These are phyloP conservation scores for Aspergillus piperis DNA, from an alignment of 2,329 filamentous ascomycete species.

Conservation along the genomic window DNA sequence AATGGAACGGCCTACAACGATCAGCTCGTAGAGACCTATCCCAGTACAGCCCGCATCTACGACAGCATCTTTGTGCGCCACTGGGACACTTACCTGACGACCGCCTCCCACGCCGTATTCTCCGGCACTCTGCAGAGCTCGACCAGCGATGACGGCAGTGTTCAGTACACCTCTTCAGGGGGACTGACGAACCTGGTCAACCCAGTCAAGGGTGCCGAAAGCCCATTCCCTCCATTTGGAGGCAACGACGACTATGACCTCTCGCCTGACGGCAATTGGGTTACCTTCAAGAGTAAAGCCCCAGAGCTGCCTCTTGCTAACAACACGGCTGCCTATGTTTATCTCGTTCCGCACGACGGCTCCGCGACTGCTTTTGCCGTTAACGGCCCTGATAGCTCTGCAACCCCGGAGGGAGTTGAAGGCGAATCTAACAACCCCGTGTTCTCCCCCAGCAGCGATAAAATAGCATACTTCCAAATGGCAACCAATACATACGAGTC, in stretches of 20 bases:
- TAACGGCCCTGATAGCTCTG: slow-evolving; percentile 42
- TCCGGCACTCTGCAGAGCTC: slow-evolving; percentile 60
- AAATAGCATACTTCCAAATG: slow-evolving; percentile 79
- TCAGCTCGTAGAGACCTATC: slow-evolving; percentile 59
- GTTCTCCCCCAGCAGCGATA: slow-evolving; percentile 72
- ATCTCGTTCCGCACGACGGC: slow-evolving; percentile 65
- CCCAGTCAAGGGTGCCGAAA: slow-evolving; percentile 47
- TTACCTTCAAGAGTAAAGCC: slow-evolving; percentile 47
- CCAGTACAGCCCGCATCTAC: slow-evolving; percentile 70
- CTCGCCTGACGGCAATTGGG: slow-evolving; percentile 43
- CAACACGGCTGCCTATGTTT: slow-evolving; percentile 80
- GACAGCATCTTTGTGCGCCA: slow-evolving; percentile 75
- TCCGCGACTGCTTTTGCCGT: slow-evolving; percentile 55
- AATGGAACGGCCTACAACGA: slow-evolving; percentile 70
- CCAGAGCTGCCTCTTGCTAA: slow-evolving; percentile 50
- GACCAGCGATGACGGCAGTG: slow-evolving; percentile 32
- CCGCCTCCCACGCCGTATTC: slow-evolving; percentile 72
- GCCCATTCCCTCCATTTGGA: slow-evolving; percentile 65
- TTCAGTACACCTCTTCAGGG: slow-evolving; percentile 52
- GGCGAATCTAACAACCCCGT: slow-evolving; percentile 64
- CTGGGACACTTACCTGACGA: slow-evolving; percentile 75
- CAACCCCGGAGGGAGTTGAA: slow-evolving; percentile 54
- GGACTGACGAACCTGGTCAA: slow-evolving; percentile 53
- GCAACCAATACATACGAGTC: slow-evolving; percentile 74
- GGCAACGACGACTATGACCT: slow-evolving; percentile 77